phyloP scores from a whole-genome alignment of 352 stramenopile genomes.

The Phytophthora ohioensis region DNA sequence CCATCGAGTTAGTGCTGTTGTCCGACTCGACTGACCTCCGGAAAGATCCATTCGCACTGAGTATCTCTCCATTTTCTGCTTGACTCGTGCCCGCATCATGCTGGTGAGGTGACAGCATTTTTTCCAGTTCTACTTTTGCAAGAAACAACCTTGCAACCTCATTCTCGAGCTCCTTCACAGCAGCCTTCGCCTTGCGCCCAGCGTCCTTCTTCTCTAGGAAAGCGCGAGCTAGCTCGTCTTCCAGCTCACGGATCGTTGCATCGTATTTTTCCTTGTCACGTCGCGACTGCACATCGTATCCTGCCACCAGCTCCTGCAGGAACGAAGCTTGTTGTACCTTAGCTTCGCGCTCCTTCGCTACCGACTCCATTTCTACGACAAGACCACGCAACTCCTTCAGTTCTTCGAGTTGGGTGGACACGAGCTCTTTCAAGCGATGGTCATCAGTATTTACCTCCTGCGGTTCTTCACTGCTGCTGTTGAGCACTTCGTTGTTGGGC shows the following conservation, averaged over 20 bases:
- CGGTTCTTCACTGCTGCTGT: conserved; percentile 7
- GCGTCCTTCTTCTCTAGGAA: conserved; percentile 63
- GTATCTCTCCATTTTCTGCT: conserved; percentile 17
- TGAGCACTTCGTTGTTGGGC: conserved; percentile 6
- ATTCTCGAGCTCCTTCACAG: conserved; percentile 63
- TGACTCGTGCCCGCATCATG: conserved; percentile 1
- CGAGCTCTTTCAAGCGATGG: conserved; percentile 35
- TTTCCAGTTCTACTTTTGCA: conserved; percentile 64
- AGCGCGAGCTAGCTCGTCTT: conserved; percentile 60
- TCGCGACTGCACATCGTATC: conserved; percentile 33
- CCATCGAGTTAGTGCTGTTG: conserved; percentile 42
- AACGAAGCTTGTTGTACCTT: conserved; percentile 36
- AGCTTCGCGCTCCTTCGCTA: conserved; percentile 41
- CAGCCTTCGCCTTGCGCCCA: conserved; percentile 61
- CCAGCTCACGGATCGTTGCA: conserved; percentile 52
- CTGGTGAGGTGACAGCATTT: conserved; percentile 32
- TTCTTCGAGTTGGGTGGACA: conserved; percentile 41
- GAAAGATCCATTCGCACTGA: conserved; percentile 21
- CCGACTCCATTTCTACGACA: conserved; percentile 47
- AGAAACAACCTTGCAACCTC: conserved; percentile 64
- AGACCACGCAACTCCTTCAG: conserved; percentile 44
- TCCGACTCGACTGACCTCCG: conserved; percentile 20
- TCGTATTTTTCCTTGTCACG: conserved; percentile 49
- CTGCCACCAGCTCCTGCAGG: conserved; percentile 41
- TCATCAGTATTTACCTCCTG: conserved; percentile 33